Base-by-base conservation (phyloP, 352 stramenopile species). In the Pythium folliculosum region DNA sequence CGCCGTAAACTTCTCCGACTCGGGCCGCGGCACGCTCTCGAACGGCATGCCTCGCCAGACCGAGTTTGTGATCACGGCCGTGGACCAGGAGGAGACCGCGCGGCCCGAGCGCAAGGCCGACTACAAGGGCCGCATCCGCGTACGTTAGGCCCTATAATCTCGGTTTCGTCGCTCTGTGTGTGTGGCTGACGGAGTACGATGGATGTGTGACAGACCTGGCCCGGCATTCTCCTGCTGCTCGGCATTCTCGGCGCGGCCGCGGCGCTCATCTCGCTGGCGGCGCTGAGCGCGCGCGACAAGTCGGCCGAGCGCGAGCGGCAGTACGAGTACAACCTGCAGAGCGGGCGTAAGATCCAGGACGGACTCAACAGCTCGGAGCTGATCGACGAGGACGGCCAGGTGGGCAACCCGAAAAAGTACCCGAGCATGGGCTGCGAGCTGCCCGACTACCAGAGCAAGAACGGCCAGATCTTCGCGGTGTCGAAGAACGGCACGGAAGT, bases 391-490 rank as follows among this genome's bases (percentile, higher is more conserved):
- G 85, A 94, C 47, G 85, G 82, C 27, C 71, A 52, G 16, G 75
- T 92, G 22, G 84, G 82, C 5, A 94, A 94, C 69, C 85, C 85
- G 3, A 90, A 94, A 44, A 75, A 75, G 54, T 94, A 94, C 61
- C 82, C 77, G 17, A 80, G 63, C 35, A 67, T 60, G 17, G 35
- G 38, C 30, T 95, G 87, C 59, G 65, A 92, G 51, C 81, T 92
- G 67, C 86, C 86, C 52, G 88, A 95, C 72, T 95, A 85, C 71
- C 63, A 90, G 27, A 94, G 83, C 64, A 90, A 87, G 65, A 81
- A 92, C 51, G 84, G 84, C 43, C 77, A 78, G 49, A 92, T 95
- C 60, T 79, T 77, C 38, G 86, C 85, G 0, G 71, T 87, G 19
- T 63, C 84, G 23, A 67, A 67, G 19, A 78, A 84, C 27, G 81